A percentile compares a stretch with the other conserved stretches of the same genome.
Conservation (phyloP, 192 early-diverging fungal genomes). For the Mortierella hygrophila region DNA sequence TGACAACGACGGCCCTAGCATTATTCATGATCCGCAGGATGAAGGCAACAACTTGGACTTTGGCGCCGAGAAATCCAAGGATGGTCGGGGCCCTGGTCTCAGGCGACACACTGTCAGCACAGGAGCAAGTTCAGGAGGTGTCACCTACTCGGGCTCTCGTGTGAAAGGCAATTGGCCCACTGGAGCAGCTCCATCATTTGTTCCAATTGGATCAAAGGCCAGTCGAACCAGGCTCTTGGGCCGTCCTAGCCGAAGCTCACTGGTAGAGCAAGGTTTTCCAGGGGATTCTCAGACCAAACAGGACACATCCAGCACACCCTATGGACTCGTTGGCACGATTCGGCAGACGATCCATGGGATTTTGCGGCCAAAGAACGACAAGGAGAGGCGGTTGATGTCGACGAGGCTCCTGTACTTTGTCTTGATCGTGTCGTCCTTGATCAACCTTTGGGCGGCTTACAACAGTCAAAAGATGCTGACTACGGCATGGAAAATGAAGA, state of each 20-base stretch:
- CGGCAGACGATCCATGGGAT: slow-evolving; percentile 1
- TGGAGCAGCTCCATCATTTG: slow-evolving; percentile 28
- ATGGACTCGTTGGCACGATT: background rate
- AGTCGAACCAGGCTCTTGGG: slow-evolving; percentile 40
- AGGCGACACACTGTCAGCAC: slow-evolving; percentile 51
- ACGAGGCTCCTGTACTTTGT: slow-evolving; percentile 32
- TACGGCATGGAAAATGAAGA: slow-evolving; percentile 23
- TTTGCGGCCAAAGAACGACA: slow-evolving; percentile 15
- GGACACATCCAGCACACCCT: background rate
- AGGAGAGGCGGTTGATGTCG: slow-evolving; percentile 10
- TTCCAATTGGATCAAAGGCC: slow-evolving; percentile 34
- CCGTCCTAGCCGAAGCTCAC: slow-evolving; percentile 23
- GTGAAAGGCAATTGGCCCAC: slow-evolving; percentile 45
- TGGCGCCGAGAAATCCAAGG: background rate
- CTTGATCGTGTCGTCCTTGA: slow-evolving; percentile 38
- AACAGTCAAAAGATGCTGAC: slow-evolving; percentile 46
- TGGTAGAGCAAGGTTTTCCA: background rate
- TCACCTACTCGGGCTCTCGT: slow-evolving; percentile 12
- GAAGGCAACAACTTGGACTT: slow-evolving; percentile 11
- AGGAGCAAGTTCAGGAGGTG: slow-evolving; percentile 19
- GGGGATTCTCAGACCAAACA: background rate
- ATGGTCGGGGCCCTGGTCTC: slow-evolving; percentile 9
- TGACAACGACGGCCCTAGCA: slow-evolving; percentile 33
- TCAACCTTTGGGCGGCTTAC: slow-evolving; percentile 48
- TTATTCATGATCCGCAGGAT: slow-evolving; percentile 32